Base-by-base conservation (phyloP, 2,329 filamentous ascomycete genomes). In the Tolypocladium ophioglossoides region DNA sequence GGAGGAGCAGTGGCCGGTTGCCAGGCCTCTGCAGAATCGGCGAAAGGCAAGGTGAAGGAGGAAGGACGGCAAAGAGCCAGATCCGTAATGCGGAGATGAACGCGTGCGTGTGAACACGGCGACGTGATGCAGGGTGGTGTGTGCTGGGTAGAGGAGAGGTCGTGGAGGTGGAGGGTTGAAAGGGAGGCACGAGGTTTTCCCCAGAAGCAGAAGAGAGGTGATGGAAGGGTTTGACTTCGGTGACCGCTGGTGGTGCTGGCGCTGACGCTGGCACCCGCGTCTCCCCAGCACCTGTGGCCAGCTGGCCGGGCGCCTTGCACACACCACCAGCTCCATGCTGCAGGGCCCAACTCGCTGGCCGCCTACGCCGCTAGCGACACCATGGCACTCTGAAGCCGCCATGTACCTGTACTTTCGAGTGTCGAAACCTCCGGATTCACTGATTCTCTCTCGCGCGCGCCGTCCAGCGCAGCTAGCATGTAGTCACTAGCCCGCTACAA, bases 141-240 rank as follows among this genome's bases (percentile, higher is more conserved):
- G 56, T 55, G 57, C 58, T 61, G 58, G 47, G 59, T 41, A 55
- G 52, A 56, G 55, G 54, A 48, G 56, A 57, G 52, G 57, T 57
- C 52, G 56, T 52, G 55, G 57, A 60, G 58, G 56, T 56, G 56
- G 58, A 58, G 62, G 59, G 63, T 59, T 46, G 16, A 64, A 64
- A 65, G 65, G 63, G 61, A 65, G 61, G 62, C 64, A 64, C 67
- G 65, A 68, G 66, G 64, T 68, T 69, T 70, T 69, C 64, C 66
- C 67, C 64, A 63, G 66, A 68, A 61, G 64, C 60, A 66, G 65
- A 68, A 63, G 63, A 67, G 62, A 64, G 65, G 64, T 57, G 63
- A 69, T 67, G 66, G 65, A 57, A 44, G 53, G 57, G 56, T 70
- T 70, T 70, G 68, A 64, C 64, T 62, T 62, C 64, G 67, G 64